Base-by-base conservation (phyloP, 176 grass and related monocot species). In the Calamus simplicifolius region DNA sequence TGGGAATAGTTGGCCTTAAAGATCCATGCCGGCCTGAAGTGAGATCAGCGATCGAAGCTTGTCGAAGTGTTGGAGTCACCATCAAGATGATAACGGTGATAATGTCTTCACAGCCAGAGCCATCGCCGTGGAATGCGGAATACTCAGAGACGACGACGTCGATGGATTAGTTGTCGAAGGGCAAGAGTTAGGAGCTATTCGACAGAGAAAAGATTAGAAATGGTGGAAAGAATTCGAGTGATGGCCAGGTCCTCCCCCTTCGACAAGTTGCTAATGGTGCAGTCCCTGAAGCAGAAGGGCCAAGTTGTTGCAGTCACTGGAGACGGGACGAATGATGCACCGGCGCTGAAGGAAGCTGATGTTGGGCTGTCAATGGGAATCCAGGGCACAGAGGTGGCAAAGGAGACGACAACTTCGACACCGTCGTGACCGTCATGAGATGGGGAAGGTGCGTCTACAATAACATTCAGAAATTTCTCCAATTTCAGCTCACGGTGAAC, bases 61-160 rank as follows among this genome's bases (percentile, higher is more conserved):
- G 91, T 70, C 76, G 59, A 0, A 69, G 54, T 14, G 91, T 86
- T 0, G 83, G 91, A 7, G 78, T 90, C 13, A 74, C 59, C 5
- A 80, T 96, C 14, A 96, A 86, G 58, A 96, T 96, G 86, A 83
- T 96, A 16, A 96, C 91, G 0, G 91, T 4, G 91, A 96, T 76
- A 90, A 96, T 66, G 5, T 96, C 15, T 89, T 85, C 54, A 95
- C 91, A 4, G 91, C 91, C 0, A 48, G 82, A 5, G 77, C 86
- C 59, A 96, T 96, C 12, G 91, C 91, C 50, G 51, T 31, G 5
- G 91, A 90, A 48, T 96, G 91, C 1, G 91, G 91, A 1, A 96
- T 96, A 71, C 59, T 87, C 43, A 62, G 26, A 3, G 4, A 16
- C 2, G 38, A 49, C 1, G 71, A 85, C 26, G 23, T 5, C 6